Evolutionary conservation across 2,329 filamentous ascomycete genomes (phyloP), one percentile per base, ranked within the genome.

Genomic region (Gaeumannomyces sp.): DNA sequence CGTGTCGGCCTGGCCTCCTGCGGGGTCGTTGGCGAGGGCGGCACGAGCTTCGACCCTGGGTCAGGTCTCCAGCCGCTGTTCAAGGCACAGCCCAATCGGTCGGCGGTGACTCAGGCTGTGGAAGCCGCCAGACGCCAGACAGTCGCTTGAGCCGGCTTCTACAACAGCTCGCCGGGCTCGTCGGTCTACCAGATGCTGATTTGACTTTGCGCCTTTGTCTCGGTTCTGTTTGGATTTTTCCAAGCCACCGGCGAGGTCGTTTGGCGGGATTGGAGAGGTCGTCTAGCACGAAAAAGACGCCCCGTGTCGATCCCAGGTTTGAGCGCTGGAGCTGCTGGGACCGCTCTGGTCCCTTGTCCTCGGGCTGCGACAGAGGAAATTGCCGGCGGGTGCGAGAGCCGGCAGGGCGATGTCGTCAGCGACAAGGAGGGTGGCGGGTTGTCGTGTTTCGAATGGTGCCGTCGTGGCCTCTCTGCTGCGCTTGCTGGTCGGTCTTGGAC

Each of bases 391-490:
- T 10, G 28, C 14, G 28, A 27, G 58, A 31, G 58, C 13, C 19
- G 58, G 28, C 58, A 29, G 22, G 35, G 57, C 62, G 50, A 64
- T 64, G 62, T 59, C 62, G 62, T 64, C 62, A 64, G 57, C 33
- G 62, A 25, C 62, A 50, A 59, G 13, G 22, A 58, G 53, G 27
- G 25, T 16, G 25, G 61, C 61, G 61, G 61, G 61, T 62, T 62
- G 61, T 62, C n/a, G 61, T 62, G 61, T 29, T 62, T 62, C 59
- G 33, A n/a, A 29, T 53, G 45, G 45, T 45, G 38, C 45, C 19
- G 45, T n/a, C 33, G 31, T 61, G 33, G 33, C 31, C 59, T n/a
- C n/a, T 61, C 31, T 61, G 28, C 14, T 33, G 38, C 61, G 28
- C 61, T 57, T 28, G 28, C 22, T 31, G 59, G 45, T 53, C 45